Conservation (phyloP, 2,329 filamentous ascomycete genomes). For the Rhinocladiella mackenziei region DNA sequence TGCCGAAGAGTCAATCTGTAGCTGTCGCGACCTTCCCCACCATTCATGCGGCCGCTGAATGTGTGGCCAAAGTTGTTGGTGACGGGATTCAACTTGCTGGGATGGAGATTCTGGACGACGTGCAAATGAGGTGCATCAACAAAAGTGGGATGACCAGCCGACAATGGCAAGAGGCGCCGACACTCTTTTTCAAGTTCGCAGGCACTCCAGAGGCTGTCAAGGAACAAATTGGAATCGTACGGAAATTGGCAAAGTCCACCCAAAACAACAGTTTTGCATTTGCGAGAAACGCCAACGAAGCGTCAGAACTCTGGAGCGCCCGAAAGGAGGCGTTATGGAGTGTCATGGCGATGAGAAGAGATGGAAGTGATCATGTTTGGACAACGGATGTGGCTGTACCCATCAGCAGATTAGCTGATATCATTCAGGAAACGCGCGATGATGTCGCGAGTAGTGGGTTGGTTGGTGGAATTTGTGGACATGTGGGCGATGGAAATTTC, state of each 20-base stretch:
- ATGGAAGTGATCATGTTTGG: slow-evolving; percentile 63
- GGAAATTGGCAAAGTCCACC: slow-evolving; percentile 54
- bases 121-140: slow-evolving; percentile 75
- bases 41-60: slow-evolving; percentile 69
- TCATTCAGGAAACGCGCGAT: slow-evolving; percentile 67
- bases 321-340: slow-evolving; percentile 72
- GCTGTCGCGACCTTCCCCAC: slow-evolving; percentile 66
- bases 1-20: slow-evolving; percentile 73
- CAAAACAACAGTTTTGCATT: slow-evolving; percentile 63
- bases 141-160: slow-evolving; percentile 43
- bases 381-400: slow-evolving; percentile 79
- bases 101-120: slow-evolving; percentile 88
- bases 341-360: slow-evolving; percentile 61
- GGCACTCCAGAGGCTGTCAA: slow-evolving; percentile 62
- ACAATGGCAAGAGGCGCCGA: slow-evolving; percentile 65
- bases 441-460: slow-evolving; percentile 61
- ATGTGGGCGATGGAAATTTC: slow-evolving; percentile 73
- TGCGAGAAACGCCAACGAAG: slow-evolving; percentile 60
- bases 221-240: slow-evolving; percentile 59
- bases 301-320: slow-evolving; percentile 68
- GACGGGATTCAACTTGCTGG: slow-evolving; percentile 81
- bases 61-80: slow-evolving; percentile 74
- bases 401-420: slow-evolving; percentile 65
- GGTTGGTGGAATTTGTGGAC: slow-evolving; percentile 63
- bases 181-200: slow-evolving; percentile 71